These are phyloP conservation scores for Monosporascus cannonballus DNA, from an alignment of 2,329 filamentous ascomycete genomes.

Conservation along the genomic window DNA sequence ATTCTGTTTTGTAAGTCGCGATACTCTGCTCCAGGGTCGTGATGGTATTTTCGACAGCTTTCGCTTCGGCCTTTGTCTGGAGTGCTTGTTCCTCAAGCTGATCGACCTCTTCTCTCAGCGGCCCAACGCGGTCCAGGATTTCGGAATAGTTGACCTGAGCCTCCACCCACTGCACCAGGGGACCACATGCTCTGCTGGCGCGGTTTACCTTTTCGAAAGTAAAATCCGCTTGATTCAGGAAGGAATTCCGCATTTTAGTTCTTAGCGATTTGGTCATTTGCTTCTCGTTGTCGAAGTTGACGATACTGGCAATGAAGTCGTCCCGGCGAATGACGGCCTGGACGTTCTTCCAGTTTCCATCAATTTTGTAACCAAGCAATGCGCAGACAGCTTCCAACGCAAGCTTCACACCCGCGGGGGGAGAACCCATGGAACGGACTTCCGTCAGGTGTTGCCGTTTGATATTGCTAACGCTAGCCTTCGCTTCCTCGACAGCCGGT, in stretches of 20 bases:
- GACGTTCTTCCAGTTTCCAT: conserved; percentile 79
- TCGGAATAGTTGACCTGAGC: conserved; percentile 98
- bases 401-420: conserved; percentile 82
- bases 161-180: conserved; percentile 92
- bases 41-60: conserved; percentile 86
- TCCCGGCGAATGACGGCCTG: conserved; percentile 83
- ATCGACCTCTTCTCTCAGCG: conserved; percentile 82
- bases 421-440: conserved; percentile 94
- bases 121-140: conserved; percentile 89
- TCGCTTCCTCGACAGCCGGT: conserved; percentile 85
- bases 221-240: conserved; percentile 88
- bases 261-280: conserved; percentile 84
- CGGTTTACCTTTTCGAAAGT: conserved; percentile 95
- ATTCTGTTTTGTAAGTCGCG: conserved; percentile 91
- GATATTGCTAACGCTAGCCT: conserved; percentile 96
- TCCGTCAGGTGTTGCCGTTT: conserved; percentile 96
- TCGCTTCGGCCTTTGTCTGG: conserved; percentile 88
- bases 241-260: conserved; percentile 87
- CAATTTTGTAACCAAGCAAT: conserved; percentile 81
- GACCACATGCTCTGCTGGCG: conserved; percentile 93
- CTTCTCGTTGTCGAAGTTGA: conserved; percentile 91
- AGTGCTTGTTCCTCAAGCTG: conserved; percentile 82
- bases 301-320: conserved; percentile 96
- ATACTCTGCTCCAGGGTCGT: conserved; percentile 82
- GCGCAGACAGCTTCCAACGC: conserved; percentile 96